Evolutionary conservation across 2,329 filamentous ascomycete species (phyloP).

Genomic region (Triangularia verruculosa): DNA sequence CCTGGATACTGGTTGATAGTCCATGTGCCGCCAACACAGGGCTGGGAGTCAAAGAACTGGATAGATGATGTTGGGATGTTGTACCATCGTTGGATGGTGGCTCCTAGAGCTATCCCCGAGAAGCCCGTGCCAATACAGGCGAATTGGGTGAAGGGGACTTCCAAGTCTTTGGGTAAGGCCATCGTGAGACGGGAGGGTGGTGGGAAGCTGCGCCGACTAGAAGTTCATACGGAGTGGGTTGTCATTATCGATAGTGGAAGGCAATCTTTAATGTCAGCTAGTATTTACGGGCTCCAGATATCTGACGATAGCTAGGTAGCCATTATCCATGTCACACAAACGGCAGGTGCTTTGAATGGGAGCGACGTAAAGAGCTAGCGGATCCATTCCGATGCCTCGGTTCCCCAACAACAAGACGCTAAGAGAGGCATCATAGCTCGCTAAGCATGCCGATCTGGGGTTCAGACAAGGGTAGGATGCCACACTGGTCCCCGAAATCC

Average conservation of each 20-base stretch:
- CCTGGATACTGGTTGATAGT: slow-evolving; percentile 59
- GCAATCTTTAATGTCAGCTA: neutral
- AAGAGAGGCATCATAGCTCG: neutral
- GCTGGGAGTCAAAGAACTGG: slow-evolving; percentile 57
- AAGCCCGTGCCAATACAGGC: slow-evolving; percentile 57
- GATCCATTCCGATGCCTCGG: slow-evolving; percentile 14
- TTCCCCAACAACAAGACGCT: neutral
- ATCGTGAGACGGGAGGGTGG: neutral
- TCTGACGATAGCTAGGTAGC: neutral
- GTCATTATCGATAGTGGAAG: neutral
- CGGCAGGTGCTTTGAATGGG: neutral
- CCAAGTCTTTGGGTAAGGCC: neutral
- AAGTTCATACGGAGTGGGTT: neutral
- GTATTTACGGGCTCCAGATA: neutral
- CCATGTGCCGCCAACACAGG: slow-evolving; percentile 62
- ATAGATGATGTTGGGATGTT: slow-evolving; percentile 54
- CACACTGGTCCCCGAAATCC: neutral
- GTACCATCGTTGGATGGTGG: slow-evolving; percentile 55
- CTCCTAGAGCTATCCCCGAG: slow-evolving; percentile 60
- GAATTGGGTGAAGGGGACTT: slow-evolving; percentile 37
- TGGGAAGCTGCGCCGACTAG: neutral
- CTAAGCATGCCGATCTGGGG: neutral
- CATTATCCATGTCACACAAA: too few relatives aligned
- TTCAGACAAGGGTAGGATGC: neutral
- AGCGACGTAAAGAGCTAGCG: neutral